Percentiles rank a stretch among this genome's conserved stretches.
These are phyloP conservation scores for Carex pumila DNA, from an alignment of 176 grass and related monocot genomes.

Conservation along the genomic window DNA sequence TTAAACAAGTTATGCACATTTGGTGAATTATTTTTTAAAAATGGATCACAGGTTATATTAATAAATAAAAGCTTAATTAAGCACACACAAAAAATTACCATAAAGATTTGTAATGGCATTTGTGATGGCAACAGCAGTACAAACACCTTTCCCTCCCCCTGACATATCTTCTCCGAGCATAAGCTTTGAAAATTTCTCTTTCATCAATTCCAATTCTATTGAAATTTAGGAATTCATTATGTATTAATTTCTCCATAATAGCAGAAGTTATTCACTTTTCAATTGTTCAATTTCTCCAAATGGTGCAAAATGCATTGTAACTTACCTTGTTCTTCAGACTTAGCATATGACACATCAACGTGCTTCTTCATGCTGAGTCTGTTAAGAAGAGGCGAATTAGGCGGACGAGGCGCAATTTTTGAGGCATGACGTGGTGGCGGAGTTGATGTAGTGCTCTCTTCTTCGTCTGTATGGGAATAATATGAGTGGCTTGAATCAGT, in stretches of 20 bases:
- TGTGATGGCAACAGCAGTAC: slow-evolving; percentile 62
- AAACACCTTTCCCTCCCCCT: slow-evolving; percentile 43
- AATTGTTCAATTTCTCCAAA: background rate
- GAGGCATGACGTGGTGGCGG: background rate
- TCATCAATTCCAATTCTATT: slow-evolving; percentile 27
- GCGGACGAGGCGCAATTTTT: background rate
- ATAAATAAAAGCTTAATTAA: background rate
- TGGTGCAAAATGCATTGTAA: background rate
- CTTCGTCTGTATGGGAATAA: background rate
- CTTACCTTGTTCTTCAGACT: slow-evolving; percentile 13
- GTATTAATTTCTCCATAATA: background rate
- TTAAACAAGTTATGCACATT: background rate
- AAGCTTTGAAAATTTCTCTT: slow-evolving; percentile 52
- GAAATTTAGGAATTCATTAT: background rate
- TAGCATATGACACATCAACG: background rate
- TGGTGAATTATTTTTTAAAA: background rate
- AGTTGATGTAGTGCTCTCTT: background rate
- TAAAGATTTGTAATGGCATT: slow-evolving; percentile 98
- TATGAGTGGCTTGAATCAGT: background rate
- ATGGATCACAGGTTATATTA: background rate
- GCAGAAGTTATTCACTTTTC: background rate
- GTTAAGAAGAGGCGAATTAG: slow-evolving; percentile 18
- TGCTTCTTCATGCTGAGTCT: slow-evolving; percentile 20
- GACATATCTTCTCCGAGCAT: slow-evolving; percentile 52
- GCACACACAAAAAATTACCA: slow-evolving; percentile 24